These are phyloP conservation scores for Glycine tomentella DNA, from an alignment of 306 rosid genomes.

Conservation along the genomic window DNA sequence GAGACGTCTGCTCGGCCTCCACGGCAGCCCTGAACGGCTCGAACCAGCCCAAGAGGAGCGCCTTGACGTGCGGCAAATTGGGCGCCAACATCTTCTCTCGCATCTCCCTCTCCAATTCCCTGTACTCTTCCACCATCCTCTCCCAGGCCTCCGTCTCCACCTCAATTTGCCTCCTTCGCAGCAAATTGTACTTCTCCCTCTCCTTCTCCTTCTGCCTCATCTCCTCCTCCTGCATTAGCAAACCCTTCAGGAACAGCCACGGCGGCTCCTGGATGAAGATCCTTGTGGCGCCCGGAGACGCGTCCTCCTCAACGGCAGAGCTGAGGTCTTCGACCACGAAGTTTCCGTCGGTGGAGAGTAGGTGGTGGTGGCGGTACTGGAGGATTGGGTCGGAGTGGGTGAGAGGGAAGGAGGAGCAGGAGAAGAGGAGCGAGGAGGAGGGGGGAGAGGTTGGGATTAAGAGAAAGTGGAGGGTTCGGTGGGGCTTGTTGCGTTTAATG, in stretches of 20 bases:
- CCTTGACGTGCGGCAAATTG: conserved; percentile 74
- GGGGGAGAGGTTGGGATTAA: conserved; percentile 50
- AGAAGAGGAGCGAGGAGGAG: conserved; percentile 30
- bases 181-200: conserved; percentile 58
- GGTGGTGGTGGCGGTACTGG: conserved; percentile 20
- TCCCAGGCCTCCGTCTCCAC: conserved; percentile 94
- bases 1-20: conserved; percentile 65
- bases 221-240: conserved; percentile 52
- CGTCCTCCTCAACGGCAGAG: conserved; percentile 23
- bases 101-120: conserved; percentile 75
- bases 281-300: conserved; percentile 13
- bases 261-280: conserved; percentile 76
- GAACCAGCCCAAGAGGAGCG: conserved; percentile 78
- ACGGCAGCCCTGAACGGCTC: conserved; percentile 82
- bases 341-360: conserved; percentile 56
- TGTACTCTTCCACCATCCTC: conserved; percentile 81
- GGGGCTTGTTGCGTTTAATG: conserved; percentile 45
- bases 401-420: conserved; percentile 43
- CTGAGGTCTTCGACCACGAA: conserved; percentile 54
- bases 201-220: conserved; percentile 48
- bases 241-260: conserved; percentile 71
- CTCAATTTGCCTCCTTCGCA: conserved; percentile 79
- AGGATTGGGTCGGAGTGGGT: conserved; percentile 44
- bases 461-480: conserved; percentile 51
- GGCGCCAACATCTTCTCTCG: conserved; percentile 77